phyloP scores from a whole-genome alignment of 805 yeast species.

The Teunomyces stri region DNA sequence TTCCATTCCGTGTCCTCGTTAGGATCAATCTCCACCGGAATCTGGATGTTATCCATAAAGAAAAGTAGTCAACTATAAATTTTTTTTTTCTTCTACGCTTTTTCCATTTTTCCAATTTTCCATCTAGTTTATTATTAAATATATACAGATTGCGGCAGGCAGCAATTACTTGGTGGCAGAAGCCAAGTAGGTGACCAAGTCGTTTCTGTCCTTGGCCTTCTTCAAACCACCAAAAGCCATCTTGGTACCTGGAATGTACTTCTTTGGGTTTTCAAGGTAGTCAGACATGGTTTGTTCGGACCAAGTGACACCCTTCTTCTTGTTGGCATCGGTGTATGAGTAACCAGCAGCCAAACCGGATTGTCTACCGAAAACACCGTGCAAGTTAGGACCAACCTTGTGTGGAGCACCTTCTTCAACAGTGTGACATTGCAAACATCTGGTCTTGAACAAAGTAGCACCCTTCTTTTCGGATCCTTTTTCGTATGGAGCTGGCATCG shows the following conservation, averaged over 20 bases:
- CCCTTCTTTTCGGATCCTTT: slow-evolving; percentile 67
- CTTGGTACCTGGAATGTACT: slow-evolving; percentile 99
- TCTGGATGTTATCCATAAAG: slow-evolving; percentile 30
- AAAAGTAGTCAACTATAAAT: neutral
- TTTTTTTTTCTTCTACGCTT: neutral
- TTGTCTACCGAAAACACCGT: slow-evolving; percentile 89
- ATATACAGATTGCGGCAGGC: slow-evolving; percentile 2
- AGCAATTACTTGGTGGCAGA: slow-evolving; percentile 37
- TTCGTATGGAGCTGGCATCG: slow-evolving; percentile 45
- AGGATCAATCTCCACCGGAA: slow-evolving; percentile 88
- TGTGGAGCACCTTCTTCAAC: slow-evolving; percentile 93
- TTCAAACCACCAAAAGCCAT: slow-evolving; percentile 99
- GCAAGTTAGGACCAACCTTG: slow-evolving; percentile 98
- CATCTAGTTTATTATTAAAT: neutral
- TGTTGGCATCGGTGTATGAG: slow-evolving; percentile 98
- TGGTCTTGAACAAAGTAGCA: slow-evolving; percentile 96
- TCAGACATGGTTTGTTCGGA: slow-evolving; percentile 82
- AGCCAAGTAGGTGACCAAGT: slow-evolving; percentile 81
- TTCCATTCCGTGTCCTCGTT: slow-evolving; percentile 99
- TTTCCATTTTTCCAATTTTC: neutral
- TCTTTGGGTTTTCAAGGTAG: slow-evolving; percentile 99
- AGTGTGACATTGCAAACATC: slow-evolving; percentile 99
- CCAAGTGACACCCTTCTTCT: slow-evolving; percentile 92
- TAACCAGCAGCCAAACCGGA: slow-evolving; percentile 92
- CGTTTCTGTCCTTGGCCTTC: slow-evolving; percentile 99